Conservation (phyloP, 1,139 yeast genomes). For the Diutina ranongensis region DNA sequence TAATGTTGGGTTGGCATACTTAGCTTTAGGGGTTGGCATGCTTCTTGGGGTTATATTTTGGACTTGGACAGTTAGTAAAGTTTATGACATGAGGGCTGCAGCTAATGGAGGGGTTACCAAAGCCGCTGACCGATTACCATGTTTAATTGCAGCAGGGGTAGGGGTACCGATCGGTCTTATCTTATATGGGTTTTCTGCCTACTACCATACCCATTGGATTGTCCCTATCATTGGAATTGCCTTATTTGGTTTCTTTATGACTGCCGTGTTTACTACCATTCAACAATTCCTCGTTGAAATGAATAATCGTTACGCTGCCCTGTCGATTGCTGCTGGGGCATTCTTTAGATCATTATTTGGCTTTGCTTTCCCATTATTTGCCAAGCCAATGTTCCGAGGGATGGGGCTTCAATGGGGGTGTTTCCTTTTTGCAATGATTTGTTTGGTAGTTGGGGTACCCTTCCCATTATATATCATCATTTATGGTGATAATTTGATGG, state of each 20-base stretch:
- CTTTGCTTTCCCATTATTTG: slow-evolving; percentile 32
- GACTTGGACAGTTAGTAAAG: slow-evolving; percentile 23
- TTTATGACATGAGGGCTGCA: slow-evolving; percentile 19
- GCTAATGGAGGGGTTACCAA: slow-evolving; percentile 27
- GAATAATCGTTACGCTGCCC: slow-evolving; percentile 33
- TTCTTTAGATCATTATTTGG: slow-evolving; percentile 33
- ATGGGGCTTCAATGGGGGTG: slow-evolving; percentile 37
- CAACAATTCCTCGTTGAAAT: slow-evolving; percentile 35
- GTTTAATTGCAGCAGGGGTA: slow-evolving; percentile 25
- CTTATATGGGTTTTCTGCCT: slow-evolving; percentile 39
- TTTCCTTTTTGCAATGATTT: slow-evolving; percentile 32
- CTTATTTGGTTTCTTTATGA: slow-evolving; percentile 32
- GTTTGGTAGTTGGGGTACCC: slow-evolving; percentile 29
- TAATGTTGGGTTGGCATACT: slow-evolving; percentile 30
- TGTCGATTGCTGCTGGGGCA: slow-evolving; percentile 38
- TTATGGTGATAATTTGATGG: slow-evolving; percentile 25
- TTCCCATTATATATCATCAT: slow-evolving; percentile 24
- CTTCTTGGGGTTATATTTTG: slow-evolving; percentile 28
- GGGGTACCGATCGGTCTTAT: slow-evolving; percentile 29
- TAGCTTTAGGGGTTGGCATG: slow-evolving; percentile 36
- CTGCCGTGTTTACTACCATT: slow-evolving; percentile 32
- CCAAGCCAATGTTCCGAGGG: slow-evolving; percentile 25
- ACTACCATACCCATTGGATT: slow-evolving; percentile 31
- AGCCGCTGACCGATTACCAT: slow-evolving; percentile 34
- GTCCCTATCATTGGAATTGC: slow-evolving; percentile 32